Base-by-base conservation (phyloP, 345 rosid species). In the Populus alba region DNA sequence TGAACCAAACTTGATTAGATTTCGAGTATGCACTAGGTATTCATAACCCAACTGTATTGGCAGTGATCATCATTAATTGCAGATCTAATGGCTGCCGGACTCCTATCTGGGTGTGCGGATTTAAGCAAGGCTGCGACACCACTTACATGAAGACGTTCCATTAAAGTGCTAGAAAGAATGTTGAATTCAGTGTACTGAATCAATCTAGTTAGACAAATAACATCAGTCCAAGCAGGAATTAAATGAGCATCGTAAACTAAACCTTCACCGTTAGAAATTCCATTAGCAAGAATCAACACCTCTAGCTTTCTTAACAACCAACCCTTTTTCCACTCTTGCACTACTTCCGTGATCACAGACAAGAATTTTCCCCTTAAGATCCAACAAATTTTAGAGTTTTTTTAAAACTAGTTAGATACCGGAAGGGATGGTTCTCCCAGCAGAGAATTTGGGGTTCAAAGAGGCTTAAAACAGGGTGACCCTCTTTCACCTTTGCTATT, bases 11-110 rank as follows among this genome's bases (percentile, higher is more conserved):
- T 89, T 62, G 82, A 87, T 86, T 61, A 92, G 71, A 27, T 81
- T 83, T 80, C 79, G 83, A 76, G 85, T 75, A 70, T 95, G 73
- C 74, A 95, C 81, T 0, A 4, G 6, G 37, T 4, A 33, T 33
- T 33, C 37, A 81, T 86, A 33, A 86, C 92, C 18, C 97, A 2
- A 31, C 96, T n/a, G 84, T n/a, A 29, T 78, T 88, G 0, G 95
- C 92, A 0, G 92, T 94, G 7, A 95, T 91, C 97, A 94, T 89
- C 97, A 94, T 86, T n/a, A n/a, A n/a, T n/a, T 0, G 97, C 95
- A 0, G 98, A 92, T 66, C 92, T 70, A 43, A 91, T 91, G 2
- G 88, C 88, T 0, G 97, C 91, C 9, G 94, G 95, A 51, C 92
- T 92, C 97, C 97, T 92, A 81, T 87, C 81, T 0, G 88, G 95